These are phyloP conservation scores for Solanum megistacrolobum DNA, from an alignment of 257 asterid species.

Conservation along the genomic window DNA sequence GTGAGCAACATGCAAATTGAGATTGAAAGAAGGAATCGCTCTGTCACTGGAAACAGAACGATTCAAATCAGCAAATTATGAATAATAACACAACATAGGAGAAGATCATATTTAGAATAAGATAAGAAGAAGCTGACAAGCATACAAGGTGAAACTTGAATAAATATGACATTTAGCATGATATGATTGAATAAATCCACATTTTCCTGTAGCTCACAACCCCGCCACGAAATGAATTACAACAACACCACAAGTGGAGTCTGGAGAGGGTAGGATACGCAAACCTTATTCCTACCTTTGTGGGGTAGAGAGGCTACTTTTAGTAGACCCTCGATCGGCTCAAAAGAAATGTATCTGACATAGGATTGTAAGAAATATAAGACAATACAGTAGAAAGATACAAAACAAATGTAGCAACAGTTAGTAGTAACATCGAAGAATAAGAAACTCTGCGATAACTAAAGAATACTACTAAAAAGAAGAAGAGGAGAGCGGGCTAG, in stretches of 20 bases:
- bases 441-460: neutral
- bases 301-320: neutral
- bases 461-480: neutral
- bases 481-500: neutral
- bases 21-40: conserved; percentile 64
- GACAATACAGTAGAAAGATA: neutral
- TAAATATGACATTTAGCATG: neutral
- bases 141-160: too few relatives aligned
- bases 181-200: neutral
- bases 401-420: neutral
- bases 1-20: conserved; percentile 84
- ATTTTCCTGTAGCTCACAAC: neutral
- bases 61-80: conserved; percentile 5
- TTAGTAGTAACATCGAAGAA: neutral
- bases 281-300: neutral
- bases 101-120: neutral
- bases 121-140: too few relatives aligned
- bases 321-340: neutral
- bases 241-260: neutral
- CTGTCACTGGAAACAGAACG: conserved; percentile 55
- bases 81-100: neutral
- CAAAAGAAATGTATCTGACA: neutral
- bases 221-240: neutral
- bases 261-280: neutral
- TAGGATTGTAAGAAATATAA: neutral